Evolutionary conservation across 2,329 filamentous ascomycete species (phyloP).

Genomic region (Alternaria arborescens): DNA sequence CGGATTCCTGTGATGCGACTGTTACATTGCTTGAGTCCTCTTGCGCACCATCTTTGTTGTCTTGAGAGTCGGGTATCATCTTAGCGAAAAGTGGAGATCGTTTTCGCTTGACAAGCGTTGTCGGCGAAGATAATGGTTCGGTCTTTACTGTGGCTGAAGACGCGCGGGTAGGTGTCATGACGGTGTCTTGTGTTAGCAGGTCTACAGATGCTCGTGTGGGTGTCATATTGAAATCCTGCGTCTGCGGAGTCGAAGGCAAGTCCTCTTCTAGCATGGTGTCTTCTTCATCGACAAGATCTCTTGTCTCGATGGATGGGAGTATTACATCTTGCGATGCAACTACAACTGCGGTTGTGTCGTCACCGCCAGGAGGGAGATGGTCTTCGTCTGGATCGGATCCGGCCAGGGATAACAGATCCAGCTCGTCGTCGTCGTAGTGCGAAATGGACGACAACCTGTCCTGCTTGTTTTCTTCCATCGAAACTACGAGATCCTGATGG

Average conservation of each 20-base stretch:
- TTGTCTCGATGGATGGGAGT: slow-evolving; percentile 36
- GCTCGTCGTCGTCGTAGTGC: slow-evolving; percentile 40
- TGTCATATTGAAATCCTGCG: not conserved
- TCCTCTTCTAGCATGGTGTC: slow-evolving; percentile 24
- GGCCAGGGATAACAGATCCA: slow-evolving; percentile 37
- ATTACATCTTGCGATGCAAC: slow-evolving; percentile 26
- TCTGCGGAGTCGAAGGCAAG: slow-evolving; percentile 17
- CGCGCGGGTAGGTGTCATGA: slow-evolving; percentile 5
- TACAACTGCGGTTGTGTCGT: slow-evolving; percentile 5
- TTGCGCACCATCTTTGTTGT: not conserved
- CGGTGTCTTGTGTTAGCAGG: not conserved
- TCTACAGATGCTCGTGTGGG: not conserved
- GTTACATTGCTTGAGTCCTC: not conserved
- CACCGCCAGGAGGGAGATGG: slow-evolving; percentile 5
- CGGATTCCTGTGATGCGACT: accelerated
- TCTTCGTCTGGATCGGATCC: slow-evolving; percentile 22
- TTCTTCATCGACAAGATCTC: slow-evolving; percentile 25
- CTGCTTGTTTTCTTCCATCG: not conserved
- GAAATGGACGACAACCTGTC: slow-evolving; percentile 23
- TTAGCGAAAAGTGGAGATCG: not conserved
- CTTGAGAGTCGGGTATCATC: not conserved
- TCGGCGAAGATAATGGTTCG: slow-evolving; percentile 9
- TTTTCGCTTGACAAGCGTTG: slow-evolving; percentile 1
- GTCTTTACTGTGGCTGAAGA: slow-evolving; percentile 14
- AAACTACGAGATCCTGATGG: not conserved